Conservation (phyloP, 805 yeast genomes). For the Metschnikowia santaceciliae region DNA sequence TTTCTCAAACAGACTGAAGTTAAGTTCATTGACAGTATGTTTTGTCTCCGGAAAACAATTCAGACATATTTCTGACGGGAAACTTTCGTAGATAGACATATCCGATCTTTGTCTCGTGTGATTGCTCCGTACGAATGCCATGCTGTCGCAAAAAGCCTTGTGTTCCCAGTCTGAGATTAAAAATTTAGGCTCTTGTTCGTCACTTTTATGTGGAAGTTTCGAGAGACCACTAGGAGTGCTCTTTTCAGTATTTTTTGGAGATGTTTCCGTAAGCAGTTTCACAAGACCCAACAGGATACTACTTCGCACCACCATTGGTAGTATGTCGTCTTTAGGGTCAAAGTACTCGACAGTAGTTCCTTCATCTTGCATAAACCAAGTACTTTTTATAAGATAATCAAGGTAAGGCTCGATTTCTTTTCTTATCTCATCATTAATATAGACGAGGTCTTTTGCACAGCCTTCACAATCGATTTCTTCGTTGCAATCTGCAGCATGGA, state of each 20-base stretch:
- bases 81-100: neutral
- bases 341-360: neutral
- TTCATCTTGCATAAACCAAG: conserved; percentile 2
- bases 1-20: neutral
- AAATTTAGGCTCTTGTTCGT: neutral
- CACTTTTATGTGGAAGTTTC: neutral
- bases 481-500: neutral
- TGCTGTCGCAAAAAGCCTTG: conserved; percentile 1
- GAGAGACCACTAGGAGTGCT: neutral
- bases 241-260: neutral
- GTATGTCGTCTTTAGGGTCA: neutral
- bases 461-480: neutral
- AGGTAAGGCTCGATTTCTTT: conserved; percentile 49
- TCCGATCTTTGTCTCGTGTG: neutral
- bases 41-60: neutral
- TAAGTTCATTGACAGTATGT: neutral
- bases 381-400: conserved; percentile 21
- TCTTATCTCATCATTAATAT: conserved; percentile 8
- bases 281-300: neutral
- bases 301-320: neutral
- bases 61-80: neutral
- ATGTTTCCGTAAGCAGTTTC: neutral
- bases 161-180: conserved; percentile 2
- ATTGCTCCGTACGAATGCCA: neutral
- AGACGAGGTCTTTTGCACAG: conserved; percentile 1